phyloP scores from a whole-genome alignment of 805 yeast genomes.

The Wickerhamiella domercqiae region DNA sequence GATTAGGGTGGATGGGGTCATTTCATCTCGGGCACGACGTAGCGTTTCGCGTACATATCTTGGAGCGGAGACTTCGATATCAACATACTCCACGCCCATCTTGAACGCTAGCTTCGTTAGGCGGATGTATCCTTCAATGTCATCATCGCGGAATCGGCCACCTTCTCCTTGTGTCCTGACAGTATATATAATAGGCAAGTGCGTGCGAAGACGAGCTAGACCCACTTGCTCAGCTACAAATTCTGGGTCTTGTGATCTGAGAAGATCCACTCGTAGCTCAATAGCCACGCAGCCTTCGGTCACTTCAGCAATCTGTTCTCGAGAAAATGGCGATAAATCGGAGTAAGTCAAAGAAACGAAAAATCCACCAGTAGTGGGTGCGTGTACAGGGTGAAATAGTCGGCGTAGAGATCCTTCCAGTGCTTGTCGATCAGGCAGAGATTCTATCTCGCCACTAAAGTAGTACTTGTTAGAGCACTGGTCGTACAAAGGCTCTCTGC shows the following conservation, averaged over 20 bases:
- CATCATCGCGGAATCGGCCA: conserved; percentile 58
- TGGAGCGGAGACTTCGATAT: conserved; percentile 61
- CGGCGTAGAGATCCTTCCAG: conserved; percentile 44
- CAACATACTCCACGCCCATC: conserved; percentile 68
- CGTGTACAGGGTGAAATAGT: conserved; percentile 30
- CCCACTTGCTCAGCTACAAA: conserved; percentile 66
- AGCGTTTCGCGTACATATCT: too few relatives aligned
- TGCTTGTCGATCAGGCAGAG: conserved; percentile 36
- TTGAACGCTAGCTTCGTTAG: conserved; percentile 51
- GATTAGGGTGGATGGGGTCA: conserved; percentile 34
- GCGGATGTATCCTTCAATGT: conserved; percentile 31
- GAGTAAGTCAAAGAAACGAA: conserved; percentile 61
- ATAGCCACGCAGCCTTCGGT: conserved; percentile 65
- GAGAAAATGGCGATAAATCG: conserved; percentile 29
- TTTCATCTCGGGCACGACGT: conserved; percentile 14
- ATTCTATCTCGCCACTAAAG: conserved; percentile 58
- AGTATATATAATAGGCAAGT: conserved; percentile 68
- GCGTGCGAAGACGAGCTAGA: conserved; percentile 43
- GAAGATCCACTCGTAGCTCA: conserved; percentile 66
- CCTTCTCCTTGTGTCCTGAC: conserved; percentile 69
- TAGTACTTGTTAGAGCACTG: conserved; percentile 67
- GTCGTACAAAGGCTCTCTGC: conserved; percentile 65
- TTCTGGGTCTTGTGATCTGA: conserved; percentile 31
- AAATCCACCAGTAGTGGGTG: conserved; percentile 31
- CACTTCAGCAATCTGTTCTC: conserved; percentile 27